These are phyloP conservation scores for Massarina eburnea DNA, from an alignment of 2,329 filamentous ascomycete genomes.

Conservation along the genomic window DNA sequence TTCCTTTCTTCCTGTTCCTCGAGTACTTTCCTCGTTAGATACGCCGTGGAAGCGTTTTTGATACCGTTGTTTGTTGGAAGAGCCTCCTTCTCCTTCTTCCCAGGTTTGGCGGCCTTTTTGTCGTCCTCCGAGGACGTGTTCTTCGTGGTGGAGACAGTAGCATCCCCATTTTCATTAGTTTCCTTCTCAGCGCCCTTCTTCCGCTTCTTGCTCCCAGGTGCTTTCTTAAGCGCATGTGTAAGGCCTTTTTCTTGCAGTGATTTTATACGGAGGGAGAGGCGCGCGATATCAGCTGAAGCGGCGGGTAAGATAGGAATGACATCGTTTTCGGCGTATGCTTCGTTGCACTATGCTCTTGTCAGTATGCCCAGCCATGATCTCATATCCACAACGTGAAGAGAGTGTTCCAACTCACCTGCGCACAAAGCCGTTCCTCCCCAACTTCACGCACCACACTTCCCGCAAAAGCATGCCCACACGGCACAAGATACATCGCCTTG, in stretches of 20 bases:
- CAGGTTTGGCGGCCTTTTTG: constrained; percentile 13
- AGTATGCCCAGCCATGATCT: constrained; percentile 6
- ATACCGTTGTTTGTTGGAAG: constrained; percentile 57
- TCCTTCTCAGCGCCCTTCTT: constrained; percentile 67
- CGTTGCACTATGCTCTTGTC: constrained; percentile 64
- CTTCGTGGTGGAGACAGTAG: constrained; percentile 9
- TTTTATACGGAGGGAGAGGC: constrained; percentile 66
- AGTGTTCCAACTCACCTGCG: no score
- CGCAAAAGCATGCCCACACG: constrained; percentile 92
- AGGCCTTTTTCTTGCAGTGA: constrained; percentile 72
- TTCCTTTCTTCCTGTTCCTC: constrained; percentile 82
- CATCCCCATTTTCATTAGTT: constrained; percentile 16
- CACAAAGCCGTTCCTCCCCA: constrained; percentile 62
- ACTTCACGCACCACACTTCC: constrained; percentile 83
- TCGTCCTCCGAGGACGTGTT: constrained; percentile 21
- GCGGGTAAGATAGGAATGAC: constrained; percentile 80
- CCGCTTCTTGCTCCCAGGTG: constrained; percentile 65
- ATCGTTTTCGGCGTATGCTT: constrained; percentile 70
- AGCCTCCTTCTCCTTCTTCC: constrained; percentile 14
- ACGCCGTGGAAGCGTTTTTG: constrained; percentile 85
- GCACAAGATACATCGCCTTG: constrained; percentile 85
- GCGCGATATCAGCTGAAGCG: constrained; percentile 68
- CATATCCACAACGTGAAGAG: constrained; percentile 23
- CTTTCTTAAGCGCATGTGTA: constrained; percentile 87
- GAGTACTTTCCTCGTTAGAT: constrained; percentile 80